Percentiles rank a stretch among this genome's conserved stretches.
phyloP scores from a whole-genome alignment of 2,329 filamentous ascomycete genomes.

The Xylaria sp. region DNA sequence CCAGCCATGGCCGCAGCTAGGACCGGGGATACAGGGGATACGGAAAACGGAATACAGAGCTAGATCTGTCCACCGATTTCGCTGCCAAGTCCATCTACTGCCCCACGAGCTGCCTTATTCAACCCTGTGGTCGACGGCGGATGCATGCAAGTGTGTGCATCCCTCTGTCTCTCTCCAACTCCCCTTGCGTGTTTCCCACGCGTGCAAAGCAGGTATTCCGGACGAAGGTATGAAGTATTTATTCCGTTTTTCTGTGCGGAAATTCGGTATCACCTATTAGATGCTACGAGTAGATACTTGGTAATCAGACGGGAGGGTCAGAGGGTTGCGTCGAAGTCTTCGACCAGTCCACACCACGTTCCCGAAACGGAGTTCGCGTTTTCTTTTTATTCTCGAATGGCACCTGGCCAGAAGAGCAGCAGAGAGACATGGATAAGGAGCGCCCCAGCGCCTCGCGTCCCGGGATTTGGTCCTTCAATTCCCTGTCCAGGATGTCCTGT shows the following conservation, averaged over 20 bases:
- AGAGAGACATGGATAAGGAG: neutral
- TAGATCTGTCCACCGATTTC: neutral
- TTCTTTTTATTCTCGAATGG: neutral
- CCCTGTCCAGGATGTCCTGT: too few species aligned
- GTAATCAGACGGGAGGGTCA: neutral
- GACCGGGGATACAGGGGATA: too few species aligned
- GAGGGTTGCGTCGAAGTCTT: neutral
- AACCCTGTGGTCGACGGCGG: neutral
- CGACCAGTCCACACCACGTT: neutral
- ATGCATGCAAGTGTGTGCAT: neutral
- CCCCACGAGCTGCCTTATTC: neutral
- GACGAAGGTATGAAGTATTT: too few species aligned
- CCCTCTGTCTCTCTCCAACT: neutral
- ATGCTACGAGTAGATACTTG: neutral
- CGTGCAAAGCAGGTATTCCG: neutral
- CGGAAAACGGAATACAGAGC: too few species aligned
- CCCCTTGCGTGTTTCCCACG: neutral
- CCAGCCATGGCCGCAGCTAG: neutral
- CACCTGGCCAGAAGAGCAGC: neutral
- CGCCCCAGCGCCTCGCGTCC: slow-evolving; percentile 25
- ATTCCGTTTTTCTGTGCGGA: too few species aligned
- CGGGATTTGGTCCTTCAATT: slow-evolving; percentile 25
- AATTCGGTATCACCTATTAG: too few species aligned
- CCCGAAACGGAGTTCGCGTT: neutral
- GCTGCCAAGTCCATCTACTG: neutral